These are phyloP conservation scores for Crucihimalaya himalaica DNA, from an alignment of 345 rosid species.

Conservation along the genomic window DNA sequence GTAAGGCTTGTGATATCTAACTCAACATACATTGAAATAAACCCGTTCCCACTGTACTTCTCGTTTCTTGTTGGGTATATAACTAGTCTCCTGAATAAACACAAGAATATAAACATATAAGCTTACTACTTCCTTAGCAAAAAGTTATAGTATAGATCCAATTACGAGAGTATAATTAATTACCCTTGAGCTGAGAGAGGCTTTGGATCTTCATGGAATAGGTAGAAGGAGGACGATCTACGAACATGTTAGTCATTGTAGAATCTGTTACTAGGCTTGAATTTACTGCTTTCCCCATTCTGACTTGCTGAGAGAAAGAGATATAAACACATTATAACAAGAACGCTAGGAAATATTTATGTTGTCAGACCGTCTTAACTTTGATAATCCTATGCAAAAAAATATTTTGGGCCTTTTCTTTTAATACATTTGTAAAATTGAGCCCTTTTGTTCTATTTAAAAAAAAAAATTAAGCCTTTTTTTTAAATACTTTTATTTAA, in stretches of 20 bases:
- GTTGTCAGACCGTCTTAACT: too few relatives aligned
- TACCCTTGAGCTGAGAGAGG: slow-evolving; percentile 26
- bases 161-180: too few relatives aligned
- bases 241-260: slow-evolving; percentile 14
- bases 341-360: too few relatives aligned
- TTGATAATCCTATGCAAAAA: too few relatives aligned
- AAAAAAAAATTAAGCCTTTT: too few relatives aligned
- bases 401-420: too few relatives aligned
- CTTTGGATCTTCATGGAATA: slow-evolving; percentile 32
- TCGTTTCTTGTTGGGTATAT: not conserved
- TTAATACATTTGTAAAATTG: too few relatives aligned
- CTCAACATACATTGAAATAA: slow-evolving; percentile 17
- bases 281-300: not conserved
- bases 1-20: not conserved
- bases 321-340: too few relatives aligned
- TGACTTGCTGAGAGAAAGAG: not conserved
- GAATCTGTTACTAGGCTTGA: not conserved
- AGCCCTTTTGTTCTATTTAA: too few relatives aligned
- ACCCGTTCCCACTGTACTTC: not conserved
- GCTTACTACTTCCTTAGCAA: not conserved
- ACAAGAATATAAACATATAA: too few relatives aligned
- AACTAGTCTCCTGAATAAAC: not conserved
- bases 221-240: slow-evolving; percentile 19
- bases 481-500: too few relatives aligned
- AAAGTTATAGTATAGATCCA: not conserved